Evolutionary conservation across 768 basidiomycete genomes (phyloP).

Genomic region (Mycena capillaripes): DNA sequence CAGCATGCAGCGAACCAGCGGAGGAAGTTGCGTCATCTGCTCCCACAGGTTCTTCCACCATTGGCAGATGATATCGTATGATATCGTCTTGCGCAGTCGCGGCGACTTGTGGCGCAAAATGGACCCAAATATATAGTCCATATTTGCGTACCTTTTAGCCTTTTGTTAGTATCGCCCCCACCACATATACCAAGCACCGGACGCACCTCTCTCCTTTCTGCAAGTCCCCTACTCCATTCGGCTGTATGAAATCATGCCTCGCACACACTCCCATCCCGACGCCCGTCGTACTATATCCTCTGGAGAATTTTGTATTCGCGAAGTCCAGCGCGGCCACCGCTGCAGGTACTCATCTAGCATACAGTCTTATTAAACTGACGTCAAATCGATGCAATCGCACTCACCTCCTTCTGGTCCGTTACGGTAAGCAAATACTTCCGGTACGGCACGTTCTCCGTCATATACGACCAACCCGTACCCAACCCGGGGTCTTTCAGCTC

Average conservation of each 20-base stretch:
- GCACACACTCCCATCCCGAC: too few species aligned
- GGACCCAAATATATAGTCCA: conserved; percentile 44
- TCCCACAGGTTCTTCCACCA: conserved; percentile 42
- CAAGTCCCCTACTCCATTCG: too few species aligned
- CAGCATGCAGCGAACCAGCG: conserved; percentile 20
- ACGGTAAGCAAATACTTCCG: conserved; percentile 4
- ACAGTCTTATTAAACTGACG: too few species aligned
- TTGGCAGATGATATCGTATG: conserved; percentile 51
- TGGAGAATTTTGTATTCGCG: too few species aligned
- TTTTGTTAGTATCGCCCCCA: too few species aligned
- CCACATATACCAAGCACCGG: too few species aligned
- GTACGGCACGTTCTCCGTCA: conserved; percentile 25
- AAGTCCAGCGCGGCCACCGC: too few species aligned
- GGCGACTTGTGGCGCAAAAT: background rate
- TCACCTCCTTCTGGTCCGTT: conserved; percentile 32
- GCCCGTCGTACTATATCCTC: too few species aligned
- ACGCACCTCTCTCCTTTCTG: too few species aligned
- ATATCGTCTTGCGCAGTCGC: conserved; percentile 26
- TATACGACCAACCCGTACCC: conserved; percentile 26
- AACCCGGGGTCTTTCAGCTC: conserved; percentile 24
- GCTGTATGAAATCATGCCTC: too few species aligned
- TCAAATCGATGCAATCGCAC: too few species aligned
- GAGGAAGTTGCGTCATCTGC: conserved; percentile 32
- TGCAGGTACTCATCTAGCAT: too few species aligned
- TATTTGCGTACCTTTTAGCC: conserved; percentile 56